Evolutionary conservation across 306 rosid genomes (phyloP).

Genomic region (Gastrolobium bilobum): DNA sequence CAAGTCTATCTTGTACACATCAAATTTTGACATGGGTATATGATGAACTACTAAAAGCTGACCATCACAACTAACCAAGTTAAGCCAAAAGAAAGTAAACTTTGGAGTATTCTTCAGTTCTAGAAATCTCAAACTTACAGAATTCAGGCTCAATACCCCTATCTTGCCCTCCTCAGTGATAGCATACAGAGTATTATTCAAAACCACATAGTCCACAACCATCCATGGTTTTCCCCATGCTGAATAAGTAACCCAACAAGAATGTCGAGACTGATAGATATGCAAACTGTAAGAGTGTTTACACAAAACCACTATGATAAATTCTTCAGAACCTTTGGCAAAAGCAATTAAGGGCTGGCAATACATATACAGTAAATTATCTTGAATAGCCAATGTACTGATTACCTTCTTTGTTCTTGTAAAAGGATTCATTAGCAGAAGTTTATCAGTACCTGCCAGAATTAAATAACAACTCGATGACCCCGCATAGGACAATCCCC

Average conservation of each 20-base stretch:
- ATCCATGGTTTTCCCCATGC: not conserved
- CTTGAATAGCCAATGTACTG: too few species aligned
- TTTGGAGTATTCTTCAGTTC: not conserved
- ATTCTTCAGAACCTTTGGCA: conserved; percentile 23
- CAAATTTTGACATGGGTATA: not conserved
- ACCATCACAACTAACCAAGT: conserved; percentile 11
- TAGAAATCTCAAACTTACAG: not conserved
- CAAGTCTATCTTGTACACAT: conserved; percentile 29
- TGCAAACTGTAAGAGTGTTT: not conserved
- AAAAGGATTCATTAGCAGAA: conserved; percentile 41
- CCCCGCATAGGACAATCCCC: not conserved
- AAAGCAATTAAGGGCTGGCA: not conserved
- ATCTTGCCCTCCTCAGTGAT: conserved; percentile 1
- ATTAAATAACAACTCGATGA: conserved; percentile 35
- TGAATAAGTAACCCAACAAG: not conserved
- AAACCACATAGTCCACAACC: conserved; percentile 8
- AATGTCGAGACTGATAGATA: conserved; percentile 38
- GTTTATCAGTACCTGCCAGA: not conserved
- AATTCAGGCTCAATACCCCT: conserved; percentile 30
- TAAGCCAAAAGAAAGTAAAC: not conserved
- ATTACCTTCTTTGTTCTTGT: conserved; percentile 7
- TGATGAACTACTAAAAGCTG: conserved; percentile 39
- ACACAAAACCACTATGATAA: not conserved
- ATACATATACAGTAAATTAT: rapidly evolving
- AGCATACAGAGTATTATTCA: not conserved